Evolutionary conservation across 441 rosid species (phyloP).

Genomic region (Bocquillonia castaneifolia): DNA sequence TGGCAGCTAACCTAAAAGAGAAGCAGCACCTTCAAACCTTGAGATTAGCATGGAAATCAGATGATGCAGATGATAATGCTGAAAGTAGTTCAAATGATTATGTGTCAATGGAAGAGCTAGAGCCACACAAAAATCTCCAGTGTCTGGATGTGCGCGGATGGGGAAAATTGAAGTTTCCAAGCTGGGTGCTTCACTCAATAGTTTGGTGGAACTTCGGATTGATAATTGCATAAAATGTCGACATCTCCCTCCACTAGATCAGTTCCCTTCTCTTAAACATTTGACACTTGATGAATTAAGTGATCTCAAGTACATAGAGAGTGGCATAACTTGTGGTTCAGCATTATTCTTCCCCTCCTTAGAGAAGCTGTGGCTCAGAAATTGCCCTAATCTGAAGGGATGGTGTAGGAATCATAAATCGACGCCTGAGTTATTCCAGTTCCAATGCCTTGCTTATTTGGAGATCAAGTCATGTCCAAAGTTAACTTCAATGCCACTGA

Average conservation of each 20-base stretch:
- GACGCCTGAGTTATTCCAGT: background rate
- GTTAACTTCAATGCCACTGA: conserved; percentile 18
- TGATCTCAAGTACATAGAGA: conserved; percentile 14
- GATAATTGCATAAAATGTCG: background rate
- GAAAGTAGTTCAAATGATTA: background rate
- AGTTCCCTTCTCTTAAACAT: conserved; percentile 7
- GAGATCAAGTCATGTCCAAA: conserved; percentile 15
- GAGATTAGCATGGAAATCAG: conserved; percentile 7
- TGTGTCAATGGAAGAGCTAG: background rate
- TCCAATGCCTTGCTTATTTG: conserved; percentile 18
- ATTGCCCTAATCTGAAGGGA: conserved; percentile 18
- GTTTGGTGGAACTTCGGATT: background rate
- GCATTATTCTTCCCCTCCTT: conserved; percentile 5
- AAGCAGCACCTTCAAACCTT: conserved; percentile 18
- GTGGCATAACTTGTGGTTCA: background rate
- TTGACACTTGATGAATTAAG: background rate
- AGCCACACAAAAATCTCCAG: conserved; percentile 19
- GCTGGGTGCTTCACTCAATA: conserved; percentile 17
- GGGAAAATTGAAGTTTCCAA: conserved; percentile 13
- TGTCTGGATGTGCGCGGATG: background rate
- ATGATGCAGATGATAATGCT: background rate
- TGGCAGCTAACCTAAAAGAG: conserved; percentile 17
- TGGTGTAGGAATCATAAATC: background rate
- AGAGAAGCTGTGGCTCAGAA: fast-evolving
- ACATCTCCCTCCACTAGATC: conserved; percentile 16